Base-by-base conservation (phyloP, 148 eudicot species). In the Persicaria maculosa region DNA sequence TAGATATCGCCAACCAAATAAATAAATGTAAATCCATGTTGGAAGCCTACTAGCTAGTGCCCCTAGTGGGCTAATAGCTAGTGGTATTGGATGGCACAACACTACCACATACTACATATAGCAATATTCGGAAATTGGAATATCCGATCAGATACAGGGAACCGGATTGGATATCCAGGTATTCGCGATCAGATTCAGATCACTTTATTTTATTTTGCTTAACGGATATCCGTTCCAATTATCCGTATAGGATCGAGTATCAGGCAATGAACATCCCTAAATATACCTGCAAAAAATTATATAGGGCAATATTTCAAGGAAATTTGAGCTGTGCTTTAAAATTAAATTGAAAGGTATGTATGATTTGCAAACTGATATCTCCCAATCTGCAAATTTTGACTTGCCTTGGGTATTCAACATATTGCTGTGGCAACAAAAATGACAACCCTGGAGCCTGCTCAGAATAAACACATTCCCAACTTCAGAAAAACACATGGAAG, bases 361-460 rank as follows among this genome's bases (percentile, higher is more conserved):
- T 25, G 43, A 59, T 25, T 65, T 12, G 6, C 45, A 7, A 65
- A 43, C 14, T 65, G 44, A 40, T 62, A 62, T 36, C 61, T 61
- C 8, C 25, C 5, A 48, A 46, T 71, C 72, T 68, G 48, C 48
- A 44, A 15, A 68, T 36, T 46, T 19, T 19, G 73, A 79, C 83
- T 80, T 85, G 88, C 98, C 97, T 94, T 57, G 98, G 98, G 79
- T 91, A 94, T 74, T 90, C 76, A 77, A 75, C 44, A 82, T 85
- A 94, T 71, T 88, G 96, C 74, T 74, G 70, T 45, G 98, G 98
- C 84, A 94, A 79, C 90, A 94, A 86, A 85, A 94, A 94, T 44
- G 93, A 88, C 79, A 94, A 81, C 73, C 98, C 98, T 44, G 98
- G 97, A 82, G 98, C 98, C 98, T 94, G 88, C 86, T 65, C 71